A percentile compares a stretch with the other conserved stretches of the same genome.
Conservation (phyloP, 192 early-diverging fungal species). For the Borealophlyctis nickersoniae region DNA sequence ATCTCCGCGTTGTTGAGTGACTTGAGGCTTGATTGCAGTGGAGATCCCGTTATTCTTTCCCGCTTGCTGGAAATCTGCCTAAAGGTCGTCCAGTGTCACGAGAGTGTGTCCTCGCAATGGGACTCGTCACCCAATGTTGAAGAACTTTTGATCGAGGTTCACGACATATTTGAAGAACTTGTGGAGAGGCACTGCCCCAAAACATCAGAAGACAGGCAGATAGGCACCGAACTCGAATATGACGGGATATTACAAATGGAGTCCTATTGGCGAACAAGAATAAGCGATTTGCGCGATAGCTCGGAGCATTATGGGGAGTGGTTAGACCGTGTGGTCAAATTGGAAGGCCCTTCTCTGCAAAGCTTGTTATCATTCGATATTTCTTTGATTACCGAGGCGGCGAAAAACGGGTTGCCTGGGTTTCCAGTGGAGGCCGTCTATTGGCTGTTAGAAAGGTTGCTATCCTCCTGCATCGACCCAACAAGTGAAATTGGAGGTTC, state of each 20-base stretch:
- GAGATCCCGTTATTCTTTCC: too few species aligned
- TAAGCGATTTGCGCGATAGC: too few species aligned
- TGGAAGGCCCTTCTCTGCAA: neutral
- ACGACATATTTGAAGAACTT: neutral
- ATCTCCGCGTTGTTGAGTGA: constrained; percentile 14
- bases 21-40: constrained; percentile 1
- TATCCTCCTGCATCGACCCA: constrained; percentile 1
- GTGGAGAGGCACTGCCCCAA: neutral
- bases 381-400: neutral
- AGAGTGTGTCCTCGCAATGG: too few species aligned
- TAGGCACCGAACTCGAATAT: too few species aligned
- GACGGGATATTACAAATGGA: too few species aligned
- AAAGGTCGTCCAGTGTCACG: too few species aligned
- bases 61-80: too few species aligned
- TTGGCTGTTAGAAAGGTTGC: constrained; percentile 5
- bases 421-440: neutral
- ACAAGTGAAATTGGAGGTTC: neutral
- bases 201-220: too few species aligned
- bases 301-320: neutral
- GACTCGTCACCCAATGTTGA: neutral
- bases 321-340: neutral
- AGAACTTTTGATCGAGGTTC: neutral
- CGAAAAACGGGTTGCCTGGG: neutral
- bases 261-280: too few species aligned
- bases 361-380: neutral